A percentile compares a stretch with the other conserved stretches of the same genome.
phyloP scores from a whole-genome alignment of 2,329 filamentous ascomycete species.

The Taxawa tesnikishii region DNA sequence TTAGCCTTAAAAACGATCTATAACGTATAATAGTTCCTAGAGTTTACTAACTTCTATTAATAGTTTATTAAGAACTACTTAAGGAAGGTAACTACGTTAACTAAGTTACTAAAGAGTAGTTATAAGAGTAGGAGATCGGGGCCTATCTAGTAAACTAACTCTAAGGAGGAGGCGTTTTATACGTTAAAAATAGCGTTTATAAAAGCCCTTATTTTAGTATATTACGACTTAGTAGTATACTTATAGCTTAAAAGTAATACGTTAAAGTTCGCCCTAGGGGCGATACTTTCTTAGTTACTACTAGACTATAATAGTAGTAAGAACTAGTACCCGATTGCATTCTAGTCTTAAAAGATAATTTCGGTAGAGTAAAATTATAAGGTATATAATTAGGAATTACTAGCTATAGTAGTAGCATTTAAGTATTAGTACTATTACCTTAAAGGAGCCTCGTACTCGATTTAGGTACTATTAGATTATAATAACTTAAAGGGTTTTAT shows the following conservation, averaged over 20 bases:
- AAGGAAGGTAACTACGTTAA: slow-evolving; percentile 1
- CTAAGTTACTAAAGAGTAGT: slow-evolving; percentile 1
- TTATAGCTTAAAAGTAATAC: slow-evolving; percentile 3
- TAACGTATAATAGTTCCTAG: slow-evolving; percentile 6
- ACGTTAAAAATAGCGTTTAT: slow-evolving; percentile 7
- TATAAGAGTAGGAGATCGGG: not conserved
- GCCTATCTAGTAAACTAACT: not conserved
- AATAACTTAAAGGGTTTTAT: slow-evolving; percentile 7
- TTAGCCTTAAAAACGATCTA: not conserved
- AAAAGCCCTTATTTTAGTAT: slow-evolving; percentile 5
- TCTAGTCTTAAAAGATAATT: slow-evolving; percentile 5
- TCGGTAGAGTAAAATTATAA: slow-evolving; percentile 6
- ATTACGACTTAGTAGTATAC: slow-evolving; percentile 2
- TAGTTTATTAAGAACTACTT: slow-evolving; percentile 4
- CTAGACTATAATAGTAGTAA: too few species aligned
- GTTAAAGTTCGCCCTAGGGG: slow-evolving; percentile 1
- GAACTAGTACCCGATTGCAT: slow-evolving; percentile 5
- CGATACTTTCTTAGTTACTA: slow-evolving; percentile 6
- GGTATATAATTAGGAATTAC: slow-evolving; percentile 8
- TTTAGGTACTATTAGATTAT: slow-evolving; percentile 4
- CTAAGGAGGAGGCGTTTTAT: not conserved
- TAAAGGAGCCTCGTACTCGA: slow-evolving; percentile 1
- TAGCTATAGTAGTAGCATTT: slow-evolving; percentile 8
- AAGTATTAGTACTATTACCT: slow-evolving; percentile 8
- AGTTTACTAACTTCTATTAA: slow-evolving; percentile 7